Base-by-base conservation (phyloP, 129 eudicot genomes). In the Calendula officinalis region DNA sequence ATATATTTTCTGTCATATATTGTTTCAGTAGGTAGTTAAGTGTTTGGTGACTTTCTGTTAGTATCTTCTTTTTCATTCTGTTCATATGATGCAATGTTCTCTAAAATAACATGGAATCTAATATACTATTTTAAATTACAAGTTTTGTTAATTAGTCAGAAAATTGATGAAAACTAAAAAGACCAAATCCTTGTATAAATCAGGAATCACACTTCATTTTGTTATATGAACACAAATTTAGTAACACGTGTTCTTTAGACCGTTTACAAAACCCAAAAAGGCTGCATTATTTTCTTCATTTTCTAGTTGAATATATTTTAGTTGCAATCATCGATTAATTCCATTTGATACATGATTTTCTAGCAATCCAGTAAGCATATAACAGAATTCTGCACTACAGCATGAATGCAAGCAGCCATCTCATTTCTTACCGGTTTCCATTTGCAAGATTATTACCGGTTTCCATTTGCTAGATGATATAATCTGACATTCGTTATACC, bases 371-470 rank as follows among this genome's bases (percentile, higher is more conserved):
- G 60, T 38, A 69, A 42, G 33, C 35, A 60, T 15, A 14, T 67
- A 56, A 14, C 5, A 14, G 37, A 42, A 13, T 43, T 42, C 4
- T 34, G 50, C 11, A 48, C 82, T 81, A 88, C 70, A 86, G 62
- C 87, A 94, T 94, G 73, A 83, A 83, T 3, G 99, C 97, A 43
- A 77, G 78, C 66, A 94, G 60, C 85, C 84, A 73, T 67, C 99
- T 88, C 84, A 94, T 82, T 80, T 94, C 97, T 10, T 89, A 56
- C 12, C 97, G 97, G 62, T 88, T 94, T 55, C 97, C 97, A 67
- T 88, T 81, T 39, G 90, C 83, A 57, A n/a, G n/a, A n/a, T n/a
- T n/a, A n/a, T n/a, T n/a, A n/a, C n/a, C n/a, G n/a, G n/a, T n/a
- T n/a, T n/a, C n/a, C n/a, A n/a, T n/a, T n/a, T n/a, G n/a, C n/a